Evolutionary conservation across 2,329 filamentous ascomycete genomes (phyloP), one percentile per base, ranked within the genome.

Genomic region (Penicillium sp.): DNA sequence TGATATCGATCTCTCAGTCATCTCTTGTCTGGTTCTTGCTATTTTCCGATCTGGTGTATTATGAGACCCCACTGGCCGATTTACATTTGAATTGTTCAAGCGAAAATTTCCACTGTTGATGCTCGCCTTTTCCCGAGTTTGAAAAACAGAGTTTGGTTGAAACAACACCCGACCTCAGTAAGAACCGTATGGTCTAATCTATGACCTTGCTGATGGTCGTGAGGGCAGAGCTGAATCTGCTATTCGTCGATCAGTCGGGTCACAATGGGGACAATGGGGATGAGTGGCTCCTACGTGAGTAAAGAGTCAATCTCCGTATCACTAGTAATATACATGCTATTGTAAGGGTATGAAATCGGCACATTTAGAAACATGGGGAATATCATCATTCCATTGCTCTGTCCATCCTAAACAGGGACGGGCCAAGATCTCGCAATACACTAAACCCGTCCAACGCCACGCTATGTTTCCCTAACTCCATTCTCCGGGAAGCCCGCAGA

Each of bases 381-480:
- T 38, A 26, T 32, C 37, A 44, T 44, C 42, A 36, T 34, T 41
- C 33, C 25, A 25, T 5, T 7, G 25, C 33, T 29, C 43, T 32
- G 12, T 35, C 34, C 35, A 4, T 45, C 25, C 24, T 39, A 45
- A 45, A 32, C 13, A 36, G 41, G 13, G 33, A 43, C 33, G 24
- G 18, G 8, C 32, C 34, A 27, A 32, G 25, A 11, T 32, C 43
- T 28, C 12, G 35, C 39, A 34, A 44, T 37, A 29, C 27, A 35
- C 9, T 18, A 13, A 35, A 28, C 27, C 36, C 36, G 29, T 27
- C 38, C 43, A 35, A 40, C 46, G 50, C 54, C 54, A 52, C 49
- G 54, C 54, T 54, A 56, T 54, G 53, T 47, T 45, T 50, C 32
- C 24, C 13, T 13, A 9, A 45, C 43, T 32, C 29, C 29, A 7